phyloP scores from a whole-genome alignment of 2,329 filamentous ascomycete species.

The Dothideomycetes sp. region DNA sequence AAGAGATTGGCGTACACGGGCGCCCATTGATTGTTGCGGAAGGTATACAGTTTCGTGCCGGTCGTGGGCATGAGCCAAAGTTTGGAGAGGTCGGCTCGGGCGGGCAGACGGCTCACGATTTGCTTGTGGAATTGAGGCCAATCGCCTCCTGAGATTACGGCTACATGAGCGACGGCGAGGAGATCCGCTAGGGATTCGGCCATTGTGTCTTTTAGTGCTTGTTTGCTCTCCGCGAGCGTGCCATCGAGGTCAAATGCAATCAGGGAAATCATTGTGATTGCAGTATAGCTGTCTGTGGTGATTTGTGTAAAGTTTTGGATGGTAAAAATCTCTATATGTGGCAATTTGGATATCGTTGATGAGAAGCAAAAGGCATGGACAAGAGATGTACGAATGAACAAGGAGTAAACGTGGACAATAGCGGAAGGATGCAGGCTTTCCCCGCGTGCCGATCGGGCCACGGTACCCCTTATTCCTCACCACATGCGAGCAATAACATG shows the following conservation, averaged over 20 bases:
- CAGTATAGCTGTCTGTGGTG: too few relatives aligned
- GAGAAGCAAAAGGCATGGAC: too few relatives aligned
- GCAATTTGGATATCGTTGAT: too few relatives aligned
- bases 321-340: too few relatives aligned
- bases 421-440: too few relatives aligned
- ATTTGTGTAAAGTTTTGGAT: too few relatives aligned
- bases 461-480: too few relatives aligned
- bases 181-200: constrained; percentile 23
- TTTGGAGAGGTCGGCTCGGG: constrained; percentile 24
- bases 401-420: too few relatives aligned
- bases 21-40: constrained; percentile 20
- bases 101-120: constrained; percentile 26
- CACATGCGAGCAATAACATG: too few relatives aligned
- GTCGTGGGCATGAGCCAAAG: constrained; percentile 34
- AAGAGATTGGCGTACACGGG: constrained; percentile 29
- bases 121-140: constrained; percentile 33
- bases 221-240: constrained; percentile 26
- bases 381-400: too few relatives aligned
- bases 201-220: constrained; percentile 23
- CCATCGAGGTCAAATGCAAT: constrained; percentile 29
- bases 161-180: constrained; percentile 28
- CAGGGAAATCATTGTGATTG: constrained; percentile 22
- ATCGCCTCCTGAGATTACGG: constrained; percentile 31
- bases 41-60: constrained; percentile 30
- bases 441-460: too few relatives aligned